Conservation (phyloP, 208 protist genomes). For the Balamuthia mandrillaris region DNA sequence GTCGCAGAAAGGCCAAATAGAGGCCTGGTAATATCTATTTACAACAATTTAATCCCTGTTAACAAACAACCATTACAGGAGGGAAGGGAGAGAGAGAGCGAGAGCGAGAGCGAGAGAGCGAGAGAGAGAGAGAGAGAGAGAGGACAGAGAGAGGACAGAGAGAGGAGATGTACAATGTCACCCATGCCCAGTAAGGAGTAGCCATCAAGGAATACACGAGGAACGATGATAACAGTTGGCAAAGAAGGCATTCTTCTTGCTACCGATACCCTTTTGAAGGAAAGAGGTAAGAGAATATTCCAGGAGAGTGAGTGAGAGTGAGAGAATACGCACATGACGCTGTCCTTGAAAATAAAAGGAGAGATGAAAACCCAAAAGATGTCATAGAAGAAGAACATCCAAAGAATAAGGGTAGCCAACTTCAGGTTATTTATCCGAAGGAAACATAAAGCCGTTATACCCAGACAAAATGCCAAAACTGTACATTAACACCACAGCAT, state of each 20-base stretch:
- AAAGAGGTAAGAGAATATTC: neutral
- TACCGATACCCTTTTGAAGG: neutral
- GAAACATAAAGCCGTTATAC: slow-evolving; percentile 15
- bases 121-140: neutral
- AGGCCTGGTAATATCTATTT: slow-evolving; percentile 36
- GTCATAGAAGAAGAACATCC: slow-evolving; percentile 53
- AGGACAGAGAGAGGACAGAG: neutral
- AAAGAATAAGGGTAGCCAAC: slow-evolving; percentile 34
- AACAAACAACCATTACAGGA: neutral
- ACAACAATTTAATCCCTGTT: no score
- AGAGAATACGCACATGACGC: slow-evolving; percentile 30
- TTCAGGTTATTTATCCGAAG: slow-evolving; percentile 36
- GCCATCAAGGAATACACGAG: neutral
- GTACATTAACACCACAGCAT: neutral
- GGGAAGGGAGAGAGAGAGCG: neutral
- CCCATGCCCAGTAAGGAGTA: slow-evolving; percentile 38
- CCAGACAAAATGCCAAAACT: slow-evolving; percentile 18
- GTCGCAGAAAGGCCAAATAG: slow-evolving; percentile 41
- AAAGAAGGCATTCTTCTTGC: slow-evolving; percentile 13
- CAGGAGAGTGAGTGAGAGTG: neutral
- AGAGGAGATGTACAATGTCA: slow-evolving; percentile 34
- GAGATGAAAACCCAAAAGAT: slow-evolving; percentile 57
- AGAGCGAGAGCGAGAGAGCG: neutral
- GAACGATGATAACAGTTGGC: slow-evolving; percentile 24
- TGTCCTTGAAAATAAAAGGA: slow-evolving; percentile 31